A percentile compares a stretch with the other conserved stretches of the same genome.
These are phyloP conservation scores for Ochetophila trinervis DNA, from an alignment of 306 rosid species.

Conservation along the genomic window DNA sequence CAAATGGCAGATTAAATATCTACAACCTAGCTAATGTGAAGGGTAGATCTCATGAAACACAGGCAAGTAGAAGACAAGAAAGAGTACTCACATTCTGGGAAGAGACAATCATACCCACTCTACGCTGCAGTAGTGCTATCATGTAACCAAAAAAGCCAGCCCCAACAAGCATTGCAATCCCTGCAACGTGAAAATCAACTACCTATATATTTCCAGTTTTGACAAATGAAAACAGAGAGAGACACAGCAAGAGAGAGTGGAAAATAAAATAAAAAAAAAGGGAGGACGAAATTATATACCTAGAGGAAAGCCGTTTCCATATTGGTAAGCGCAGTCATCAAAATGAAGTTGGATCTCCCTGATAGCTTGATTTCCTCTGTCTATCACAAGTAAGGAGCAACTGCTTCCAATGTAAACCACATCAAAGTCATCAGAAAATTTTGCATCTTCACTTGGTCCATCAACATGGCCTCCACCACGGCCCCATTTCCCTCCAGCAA, in stretches of 20 bases:
- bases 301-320: constrained; percentile 82
- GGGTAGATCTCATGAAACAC: constrained; percentile 22
- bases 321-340: constrained; percentile 91
- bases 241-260: too few relatives aligned
- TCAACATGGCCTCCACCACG: constrained; percentile 80
- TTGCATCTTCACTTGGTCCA: constrained; percentile 93
- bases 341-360: constrained; percentile 90
- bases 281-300: constrained; percentile 43
- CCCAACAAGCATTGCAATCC: constrained; percentile 69
- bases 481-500: constrained; percentile 85
- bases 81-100: constrained; percentile 60
- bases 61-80: constrained; percentile 14
- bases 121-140: constrained; percentile 78
- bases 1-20: background rate
- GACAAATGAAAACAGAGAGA: constrained; percentile 3
- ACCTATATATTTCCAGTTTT: constrained; percentile 15
- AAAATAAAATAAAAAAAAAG: background rate
- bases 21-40: background rate
- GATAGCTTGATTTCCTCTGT: constrained; percentile 79
- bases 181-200: constrained; percentile 39
- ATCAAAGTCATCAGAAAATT: constrained; percentile 86
- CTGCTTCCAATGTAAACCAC: constrained; percentile 90
- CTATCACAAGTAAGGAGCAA: constrained; percentile 78
- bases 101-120: constrained; percentile 64
- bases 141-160: constrained; percentile 94